A percentile compares a stretch with the other conserved stretches of the same genome.
These are phyloP conservation scores for Colletotrichum salicis DNA, from an alignment of 2,329 filamentous ascomycete species.

Conservation along the genomic window DNA sequence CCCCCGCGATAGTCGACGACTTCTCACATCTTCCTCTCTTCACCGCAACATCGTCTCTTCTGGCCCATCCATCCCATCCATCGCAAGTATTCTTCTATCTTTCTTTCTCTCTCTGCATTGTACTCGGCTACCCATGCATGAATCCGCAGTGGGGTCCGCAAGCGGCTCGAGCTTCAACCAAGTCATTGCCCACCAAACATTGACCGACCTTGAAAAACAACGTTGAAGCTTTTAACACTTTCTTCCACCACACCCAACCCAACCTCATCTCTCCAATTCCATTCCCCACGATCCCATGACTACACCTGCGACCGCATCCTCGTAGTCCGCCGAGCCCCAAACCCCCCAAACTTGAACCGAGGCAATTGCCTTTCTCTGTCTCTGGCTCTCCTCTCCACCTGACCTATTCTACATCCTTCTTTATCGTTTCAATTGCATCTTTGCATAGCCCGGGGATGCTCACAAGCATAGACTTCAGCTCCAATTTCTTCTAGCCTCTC, in stretches of 20 bases:
- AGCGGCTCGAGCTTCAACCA: conserved; percentile 34
- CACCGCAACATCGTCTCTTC: not conserved
- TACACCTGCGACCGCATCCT: not conserved
- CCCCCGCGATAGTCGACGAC: conserved; percentile 30
- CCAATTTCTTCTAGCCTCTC: not conserved
- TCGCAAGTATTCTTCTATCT: conserved; percentile 10
- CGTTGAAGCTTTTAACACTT: conserved; percentile 24
- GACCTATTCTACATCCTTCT: not conserved
- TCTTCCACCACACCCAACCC: not conserved
- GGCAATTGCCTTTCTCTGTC: not conserved
- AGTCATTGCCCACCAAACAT: conserved; percentile 21
- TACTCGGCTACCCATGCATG: not conserved
- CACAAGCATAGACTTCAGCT: not conserved
- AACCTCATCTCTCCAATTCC: not conserved
- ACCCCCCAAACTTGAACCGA: not conserved
- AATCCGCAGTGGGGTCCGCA: conserved; percentile 19
- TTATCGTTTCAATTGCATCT: conserved; percentile 1
- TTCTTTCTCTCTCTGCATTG: not conserved
- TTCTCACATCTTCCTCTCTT: not conserved
- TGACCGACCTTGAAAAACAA: conserved; percentile 10
- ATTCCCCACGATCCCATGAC: conserved; percentile 15
- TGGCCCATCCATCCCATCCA: not conserved
- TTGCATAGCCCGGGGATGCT: not conserved
- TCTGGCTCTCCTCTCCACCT: not conserved
- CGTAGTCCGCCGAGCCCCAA: not conserved